These are phyloP conservation scores for Eleusine indica DNA, from an alignment of 176 grass and related monocot genomes.

Conservation along the genomic window DNA sequence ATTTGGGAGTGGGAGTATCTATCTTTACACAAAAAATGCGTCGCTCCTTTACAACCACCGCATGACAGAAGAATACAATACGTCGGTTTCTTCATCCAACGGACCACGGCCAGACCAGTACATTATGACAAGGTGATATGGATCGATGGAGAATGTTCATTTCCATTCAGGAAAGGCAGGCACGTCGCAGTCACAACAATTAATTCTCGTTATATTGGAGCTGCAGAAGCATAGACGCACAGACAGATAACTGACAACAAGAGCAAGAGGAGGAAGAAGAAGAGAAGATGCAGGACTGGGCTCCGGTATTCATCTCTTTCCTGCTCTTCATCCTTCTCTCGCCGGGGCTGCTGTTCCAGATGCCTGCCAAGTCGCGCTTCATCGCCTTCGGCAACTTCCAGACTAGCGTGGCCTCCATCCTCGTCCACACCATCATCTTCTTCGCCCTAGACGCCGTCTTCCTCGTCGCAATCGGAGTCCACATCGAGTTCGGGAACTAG, in stretches of 20 bases:
- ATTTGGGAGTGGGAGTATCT: not conserved
- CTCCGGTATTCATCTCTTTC: conserved; percentile 49
- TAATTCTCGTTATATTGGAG: not conserved
- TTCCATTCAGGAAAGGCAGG: not conserved
- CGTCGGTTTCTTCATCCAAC: not conserved
- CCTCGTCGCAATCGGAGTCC: conserved; percentile 54
- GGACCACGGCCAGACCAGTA: not conserved
- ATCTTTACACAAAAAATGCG: not conserved
- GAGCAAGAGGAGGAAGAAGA: not conserved
- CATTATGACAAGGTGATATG: not conserved
- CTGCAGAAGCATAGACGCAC: not conserved
- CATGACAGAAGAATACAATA: not conserved
- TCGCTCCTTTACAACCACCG: conserved; percentile 9
- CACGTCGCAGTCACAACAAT: not conserved
- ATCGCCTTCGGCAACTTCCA: conserved; percentile 61
- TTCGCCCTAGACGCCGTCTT: conserved; percentile 54
- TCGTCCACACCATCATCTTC: conserved; percentile 62
- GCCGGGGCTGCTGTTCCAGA: conserved; percentile 60
- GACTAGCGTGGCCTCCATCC: conserved; percentile 54
- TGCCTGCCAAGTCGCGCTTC: conserved; percentile 46
- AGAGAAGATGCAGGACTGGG: conserved; percentile 71
- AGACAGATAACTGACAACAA: too few relatives aligned
- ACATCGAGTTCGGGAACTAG: conserved; percentile 47
- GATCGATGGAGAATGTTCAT: conserved; percentile 5
- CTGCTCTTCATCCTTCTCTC: conserved; percentile 64